Percentiles rank a stretch among this genome's conserved stretches.
These are phyloP conservation scores for Croton laevigatus DNA, from an alignment of 441 rosid genomes.

Conservation along the genomic window DNA sequence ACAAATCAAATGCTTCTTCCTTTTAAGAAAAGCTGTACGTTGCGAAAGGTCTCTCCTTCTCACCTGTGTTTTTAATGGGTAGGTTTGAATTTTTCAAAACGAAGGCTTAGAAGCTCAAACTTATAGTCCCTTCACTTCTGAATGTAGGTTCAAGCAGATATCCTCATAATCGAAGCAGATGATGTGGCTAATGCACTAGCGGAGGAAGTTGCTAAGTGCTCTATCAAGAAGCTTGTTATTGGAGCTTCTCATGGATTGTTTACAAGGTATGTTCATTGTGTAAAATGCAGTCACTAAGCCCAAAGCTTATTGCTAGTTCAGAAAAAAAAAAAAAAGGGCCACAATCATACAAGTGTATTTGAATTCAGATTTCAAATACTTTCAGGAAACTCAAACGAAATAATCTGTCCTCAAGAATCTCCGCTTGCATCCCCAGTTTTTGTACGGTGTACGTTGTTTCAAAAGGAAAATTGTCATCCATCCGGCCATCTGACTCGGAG, in stretches of 20 bases:
- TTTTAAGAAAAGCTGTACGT: slow-evolving; percentile 57
- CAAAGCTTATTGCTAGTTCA: no score
- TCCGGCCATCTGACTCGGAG: slow-evolving; percentile 71
- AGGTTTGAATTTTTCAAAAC: neutral
- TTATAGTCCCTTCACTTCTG: slow-evolving; percentile 13
- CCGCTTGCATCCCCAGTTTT: slow-evolving; percentile 55
- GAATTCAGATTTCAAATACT: slow-evolving; percentile 2
- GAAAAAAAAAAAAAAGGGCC: no score
- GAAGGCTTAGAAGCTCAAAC: slow-evolving; percentile 13
- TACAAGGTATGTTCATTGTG: slow-evolving; percentile 40
- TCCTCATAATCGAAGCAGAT: slow-evolving; percentile 54
- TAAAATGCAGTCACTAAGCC: neutral
- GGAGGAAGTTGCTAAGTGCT: slow-evolving; percentile 52
- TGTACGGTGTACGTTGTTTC: slow-evolving; percentile 82
- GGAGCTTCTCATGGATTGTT: slow-evolving; percentile 71
- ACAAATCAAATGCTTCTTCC: slow-evolving; percentile 57
- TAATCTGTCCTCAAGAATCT: slow-evolving; percentile 60
- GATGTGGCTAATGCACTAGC: slow-evolving; percentile 72
- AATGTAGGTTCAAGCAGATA: slow-evolving; percentile 57
- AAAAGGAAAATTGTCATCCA: slow-evolving; percentile 67
- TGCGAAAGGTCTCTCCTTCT: slow-evolving; percentile 48
- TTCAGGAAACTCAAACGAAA: slow-evolving; percentile 51
- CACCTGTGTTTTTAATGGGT: neutral
- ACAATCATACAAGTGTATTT: neutral
- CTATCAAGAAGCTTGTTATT: slow-evolving; percentile 66